A percentile compares a stretch with the other conserved stretches of the same genome.
Conservation (phyloP, 2,329 filamentous ascomycete genomes). For the Ustilaginoidea virens region DNA sequence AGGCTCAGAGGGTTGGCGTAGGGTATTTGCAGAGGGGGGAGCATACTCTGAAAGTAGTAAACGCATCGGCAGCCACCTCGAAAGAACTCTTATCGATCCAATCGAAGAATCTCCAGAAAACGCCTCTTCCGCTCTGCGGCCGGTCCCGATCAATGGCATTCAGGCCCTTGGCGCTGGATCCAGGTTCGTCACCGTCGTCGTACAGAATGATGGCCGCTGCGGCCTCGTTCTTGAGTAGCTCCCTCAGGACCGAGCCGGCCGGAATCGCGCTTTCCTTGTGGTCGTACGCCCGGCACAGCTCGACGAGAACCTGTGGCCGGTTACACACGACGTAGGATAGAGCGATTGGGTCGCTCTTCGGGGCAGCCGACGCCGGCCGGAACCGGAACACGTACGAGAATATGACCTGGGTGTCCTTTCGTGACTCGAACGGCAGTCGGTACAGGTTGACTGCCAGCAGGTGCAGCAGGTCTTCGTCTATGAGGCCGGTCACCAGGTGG, state of each 20-base stretch:
- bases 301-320: conserved; percentile 72
- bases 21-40: not conserved
- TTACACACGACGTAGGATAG: conserved; percentile 79
- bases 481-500: conserved; percentile 67
- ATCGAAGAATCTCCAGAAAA: conserved; percentile 94
- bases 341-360: conserved; percentile 63
- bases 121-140: conserved; percentile 62
- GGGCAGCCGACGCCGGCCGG: conserved; percentile 52
- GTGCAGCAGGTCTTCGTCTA: conserved; percentile 80
- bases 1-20: no score
- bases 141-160: conserved; percentile 62
- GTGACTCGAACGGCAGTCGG: conserved; percentile 82
- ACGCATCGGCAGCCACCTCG: conserved; percentile 92
- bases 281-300: conserved; percentile 80
- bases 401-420: conserved; percentile 90
- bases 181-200: conserved; percentile 61
- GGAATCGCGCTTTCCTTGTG: conserved; percentile 83
- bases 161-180: conserved; percentile 61
- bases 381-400: conserved; percentile 92
- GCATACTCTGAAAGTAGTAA: conserved; percentile 84
- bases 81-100: conserved; percentile 97
- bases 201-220: conserved; percentile 86
- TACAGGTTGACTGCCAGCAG: conserved; percentile 70
- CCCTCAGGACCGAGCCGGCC: conserved; percentile 76
- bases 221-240: conserved; percentile 78